These are phyloP conservation scores for Yamadazyma takamatsuzukensis DNA, from an alignment of 805 yeast species.

Conservation along the genomic window DNA sequence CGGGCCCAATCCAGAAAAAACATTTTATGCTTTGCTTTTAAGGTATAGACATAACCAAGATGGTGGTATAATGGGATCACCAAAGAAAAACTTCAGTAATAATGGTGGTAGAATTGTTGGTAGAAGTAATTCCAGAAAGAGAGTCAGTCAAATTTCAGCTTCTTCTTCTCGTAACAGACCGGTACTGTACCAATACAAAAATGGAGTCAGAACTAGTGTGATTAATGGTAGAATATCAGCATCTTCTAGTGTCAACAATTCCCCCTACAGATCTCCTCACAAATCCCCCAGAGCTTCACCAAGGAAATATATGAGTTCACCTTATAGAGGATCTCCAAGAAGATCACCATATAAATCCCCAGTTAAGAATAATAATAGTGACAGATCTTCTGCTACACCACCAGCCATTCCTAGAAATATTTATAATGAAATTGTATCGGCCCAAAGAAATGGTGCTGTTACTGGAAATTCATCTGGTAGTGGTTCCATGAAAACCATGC, in stretches of 20 bases:
- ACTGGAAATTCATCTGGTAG: constrained; percentile 8
- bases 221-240: constrained; percentile 22
- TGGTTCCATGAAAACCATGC: constrained; percentile 20
- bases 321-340: constrained; percentile 17
- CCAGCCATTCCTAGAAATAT: constrained; percentile 40
- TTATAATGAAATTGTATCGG: constrained; percentile 39
- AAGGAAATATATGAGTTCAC: constrained; percentile 12
- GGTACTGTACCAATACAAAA: constrained; percentile 39
- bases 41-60: constrained; percentile 42
- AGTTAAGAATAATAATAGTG: constrained; percentile 2
- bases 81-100: constrained; percentile 11
- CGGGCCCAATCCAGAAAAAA: constrained; percentile 44
- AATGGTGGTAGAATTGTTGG: constrained; percentile 8
- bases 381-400: constrained; percentile 12
- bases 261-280: constrained; percentile 25
- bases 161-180: constrained; percentile 33
- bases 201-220: constrained; percentile 21
- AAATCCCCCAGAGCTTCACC: constrained; percentile 12
- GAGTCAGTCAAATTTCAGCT: constrained; percentile 30
- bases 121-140: constrained; percentile 19
- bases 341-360: constrained; percentile 15
- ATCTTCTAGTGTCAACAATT: constrained; percentile 31
- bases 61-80: constrained; percentile 14
- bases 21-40: constrained; percentile 43
- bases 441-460: constrained; percentile 20